Evolutionary conservation across 1,139 yeast genomes (phyloP), one percentile per base, ranked within the genome.

Genomic region (Blastobotrys aristatus): DNA sequence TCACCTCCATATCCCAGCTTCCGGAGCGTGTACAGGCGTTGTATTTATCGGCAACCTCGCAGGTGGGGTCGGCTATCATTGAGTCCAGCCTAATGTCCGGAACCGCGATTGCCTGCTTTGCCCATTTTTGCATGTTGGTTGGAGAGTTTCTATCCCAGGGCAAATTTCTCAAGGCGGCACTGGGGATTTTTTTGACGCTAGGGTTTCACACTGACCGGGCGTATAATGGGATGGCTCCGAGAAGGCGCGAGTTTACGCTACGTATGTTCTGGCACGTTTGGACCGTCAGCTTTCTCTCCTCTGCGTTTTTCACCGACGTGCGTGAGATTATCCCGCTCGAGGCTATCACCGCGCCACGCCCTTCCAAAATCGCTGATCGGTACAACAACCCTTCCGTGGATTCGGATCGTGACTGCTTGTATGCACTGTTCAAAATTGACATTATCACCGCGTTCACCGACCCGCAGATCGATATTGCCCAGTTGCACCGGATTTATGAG

Each of bases 61-160:
- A 48, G 22, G 49, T 52, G 13, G 53, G 53, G 11, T 31, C 52
- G 11, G 49, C 52, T 2, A 26, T 50, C 10, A 36, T 52, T 16
- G 55, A 50, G 33, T 44, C 52, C 13, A 47, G 43, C 4, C 20
- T 30, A 17, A 18, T 16, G 11, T 47, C 53, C 20, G 53, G 50
- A 4, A 39, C 33, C 14, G 53, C 51, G 3, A 34, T 52, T 27
- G 40, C 47, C 7, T 33, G 41, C 6, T 50, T 49, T 45, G 53
- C 46, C 26, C 52, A 50, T 30, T 40, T 52, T 8, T 49, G 51
- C 17, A 36, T 50, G 34, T 42, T 49, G 8, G 26, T 43, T 22
- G 53, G 53, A 5, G 50, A 49, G 33, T 50, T 49, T 24, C 37
- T 47, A 11, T 44, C 55, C 1, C 53, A 52, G 22, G 39, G 43